phyloP scores from a whole-genome alignment of 148 eudicot genomes.

The Polygonum maritimum region DNA sequence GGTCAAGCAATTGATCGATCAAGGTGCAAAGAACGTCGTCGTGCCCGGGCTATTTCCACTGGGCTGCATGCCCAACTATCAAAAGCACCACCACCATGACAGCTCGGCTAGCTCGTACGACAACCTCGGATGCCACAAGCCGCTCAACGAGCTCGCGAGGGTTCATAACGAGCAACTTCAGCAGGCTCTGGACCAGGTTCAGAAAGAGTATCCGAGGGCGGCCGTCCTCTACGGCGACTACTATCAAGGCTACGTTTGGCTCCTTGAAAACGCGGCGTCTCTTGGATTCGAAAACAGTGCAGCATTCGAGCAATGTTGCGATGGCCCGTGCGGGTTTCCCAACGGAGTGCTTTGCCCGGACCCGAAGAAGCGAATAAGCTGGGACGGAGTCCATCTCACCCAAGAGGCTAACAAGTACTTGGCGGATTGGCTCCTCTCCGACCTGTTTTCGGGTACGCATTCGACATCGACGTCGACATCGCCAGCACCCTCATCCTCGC shows the following conservation, averaged over 20 bases:
- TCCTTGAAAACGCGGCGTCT: conserved; percentile 7
- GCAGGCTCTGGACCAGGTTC: conserved; percentile 16
- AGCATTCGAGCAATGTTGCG: background rate
- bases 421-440: conserved; percentile 11
- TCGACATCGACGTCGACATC: background rate
- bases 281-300: conserved; percentile 16
- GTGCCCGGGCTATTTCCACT: conserved; percentile 19
- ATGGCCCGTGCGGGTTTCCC: background rate
- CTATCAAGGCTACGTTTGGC: conserved; percentile 19
- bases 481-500: too few relatives aligned
- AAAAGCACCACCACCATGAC: background rate
- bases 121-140: conserved; percentile 22
- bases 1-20: background rate
- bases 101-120: background rate
- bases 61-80: conserved; percentile 29
- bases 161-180: conserved; percentile 21
- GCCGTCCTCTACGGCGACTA: conserved; percentile 31
- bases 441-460: background rate
- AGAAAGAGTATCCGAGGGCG: conserved; percentile 18
- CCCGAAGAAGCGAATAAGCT: background rate
- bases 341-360: background rate
- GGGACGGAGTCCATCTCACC: conserved; percentile 40
- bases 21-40: background rate
- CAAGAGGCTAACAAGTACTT: conserved; percentile 19
- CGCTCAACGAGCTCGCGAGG: conserved; percentile 17